Base-by-base conservation (phyloP, 208 protist species). In the Naegleria lovaniensis region DNA sequence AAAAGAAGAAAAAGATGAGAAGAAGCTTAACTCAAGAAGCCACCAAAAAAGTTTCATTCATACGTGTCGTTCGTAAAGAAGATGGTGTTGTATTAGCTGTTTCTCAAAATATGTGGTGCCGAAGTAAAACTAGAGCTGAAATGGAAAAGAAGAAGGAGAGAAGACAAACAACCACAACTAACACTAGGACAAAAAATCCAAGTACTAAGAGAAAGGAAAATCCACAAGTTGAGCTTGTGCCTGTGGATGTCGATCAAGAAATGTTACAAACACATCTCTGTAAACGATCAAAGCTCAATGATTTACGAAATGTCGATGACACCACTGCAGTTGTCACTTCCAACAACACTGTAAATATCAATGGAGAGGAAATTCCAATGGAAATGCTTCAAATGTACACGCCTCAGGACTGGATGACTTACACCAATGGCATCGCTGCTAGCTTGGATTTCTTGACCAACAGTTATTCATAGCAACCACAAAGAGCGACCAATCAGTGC, bases 141-240 rank as follows among this genome's bases (percentile, higher is more conserved):
- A 79, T 79, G 67, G 67, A 79, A 79, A 79, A 79, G 67, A 79
- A 79, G 67, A 79, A 79, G 67, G 67, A n/a, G 7, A 15, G 55
- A 29, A 67, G 22, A 67, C 43, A 48, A 7, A 1, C 1, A 48
- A 48, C 43, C 1, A 48, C 43, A 48, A 67, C 55, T 67, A 29
- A 15, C 1, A 67, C 55, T 67, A 15, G 19, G 22, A 67, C 11
- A 0, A 67, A 67, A 29, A 67, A 67, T 67, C 55, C 55, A 67
- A 67, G 55, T 13, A 67, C 55, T 29, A 67, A 67, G 55, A 67
- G 55, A 67, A 67, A 67, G 55, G 11, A 15, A 67, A 29, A 15
- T 67, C 43, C 43, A 48, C 43, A 48, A 48, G 43, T 48, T 48
- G 55, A 67, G 11, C 22, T 67, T 15, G 22, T 67, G 11, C 55